Conservation (phyloP, 2,329 filamentous ascomycete genomes). For the Paradendryphiella salina region DNA sequence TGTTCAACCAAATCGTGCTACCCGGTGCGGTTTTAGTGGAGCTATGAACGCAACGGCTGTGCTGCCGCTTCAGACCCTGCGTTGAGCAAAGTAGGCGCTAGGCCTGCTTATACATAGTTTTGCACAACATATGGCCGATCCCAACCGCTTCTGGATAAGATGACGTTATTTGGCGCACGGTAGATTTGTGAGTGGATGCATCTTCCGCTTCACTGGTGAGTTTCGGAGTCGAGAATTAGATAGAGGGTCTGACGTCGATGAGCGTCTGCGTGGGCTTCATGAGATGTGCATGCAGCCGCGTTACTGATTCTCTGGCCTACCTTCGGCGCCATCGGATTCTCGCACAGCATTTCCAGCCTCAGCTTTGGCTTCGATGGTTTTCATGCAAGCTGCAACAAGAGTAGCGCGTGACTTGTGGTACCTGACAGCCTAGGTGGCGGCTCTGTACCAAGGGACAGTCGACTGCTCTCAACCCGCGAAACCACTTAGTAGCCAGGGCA, state of each 20-base stretch:
- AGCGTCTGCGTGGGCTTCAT: neutral
- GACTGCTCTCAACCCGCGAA: conserved; percentile 4
- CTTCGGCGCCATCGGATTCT: conserved; percentile 3
- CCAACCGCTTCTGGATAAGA: conserved; percentile 9
- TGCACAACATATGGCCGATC: conserved; percentile 13
- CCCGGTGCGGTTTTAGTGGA: conserved; percentile 8
- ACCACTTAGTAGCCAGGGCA: conserved; percentile 7
- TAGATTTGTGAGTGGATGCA: conserved; percentile 9
- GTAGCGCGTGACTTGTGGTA: neutral
- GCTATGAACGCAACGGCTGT: conserved; percentile 21
- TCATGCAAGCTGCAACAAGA: neutral
- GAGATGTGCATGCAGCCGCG: neutral
- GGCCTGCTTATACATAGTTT: conserved; percentile 1
- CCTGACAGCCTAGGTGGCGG: neutral
- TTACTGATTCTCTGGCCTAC: neutral
- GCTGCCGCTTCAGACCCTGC: conserved; percentile 20
- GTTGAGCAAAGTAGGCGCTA: conserved; percentile 11
- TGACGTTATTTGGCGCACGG: conserved; percentile 24
- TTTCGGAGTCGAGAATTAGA: conserved; percentile 3
- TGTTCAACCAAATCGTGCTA: conserved; percentile 15
- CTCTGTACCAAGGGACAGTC: conserved; percentile 2
- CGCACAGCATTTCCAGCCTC: neutral
- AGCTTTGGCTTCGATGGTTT: no score
- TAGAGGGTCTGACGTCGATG: conserved; percentile 10
- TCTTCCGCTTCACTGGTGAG: conserved; percentile 18